A percentile compares a stretch with the other conserved stretches of the same genome.
These are phyloP conservation scores for Dothideomycetes sp. DNA, from an alignment of 2,329 filamentous ascomycete genomes.

Conservation along the genomic window DNA sequence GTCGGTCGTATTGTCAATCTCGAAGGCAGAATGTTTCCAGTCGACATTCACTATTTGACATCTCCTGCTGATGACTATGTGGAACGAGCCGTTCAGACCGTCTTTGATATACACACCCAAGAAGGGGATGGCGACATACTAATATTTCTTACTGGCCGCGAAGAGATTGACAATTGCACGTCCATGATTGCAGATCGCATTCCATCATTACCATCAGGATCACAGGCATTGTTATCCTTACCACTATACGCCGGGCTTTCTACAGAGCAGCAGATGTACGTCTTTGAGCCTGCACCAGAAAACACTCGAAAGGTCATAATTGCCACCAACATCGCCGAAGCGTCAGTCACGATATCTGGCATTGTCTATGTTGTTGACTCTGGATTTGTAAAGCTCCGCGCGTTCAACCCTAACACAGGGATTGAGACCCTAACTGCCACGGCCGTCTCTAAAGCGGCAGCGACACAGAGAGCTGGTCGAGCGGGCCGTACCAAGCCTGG, in stretches of 20 bases:
- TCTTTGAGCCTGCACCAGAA: slow-evolving; percentile 76
- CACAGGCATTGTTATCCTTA: slow-evolving; percentile 56
- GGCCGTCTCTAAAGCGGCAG: slow-evolving; percentile 80
- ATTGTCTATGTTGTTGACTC: slow-evolving; percentile 86
- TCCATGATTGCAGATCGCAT: slow-evolving; percentile 68
- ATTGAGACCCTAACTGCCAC: slow-evolving; percentile 81
- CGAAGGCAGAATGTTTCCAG: slow-evolving; percentile 79
- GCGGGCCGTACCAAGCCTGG: slow-evolving; percentile 82
- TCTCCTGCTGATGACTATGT: slow-evolving; percentile 77
- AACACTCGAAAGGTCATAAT: slow-evolving; percentile 86
- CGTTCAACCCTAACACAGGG: slow-evolving; percentile 73
- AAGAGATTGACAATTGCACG: slow-evolving; percentile 82
- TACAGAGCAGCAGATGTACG: slow-evolving; percentile 87
- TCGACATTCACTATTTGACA: slow-evolving; percentile 75
- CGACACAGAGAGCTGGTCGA: slow-evolving; percentile 81
- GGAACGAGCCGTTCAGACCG: slow-evolving; percentile 69
- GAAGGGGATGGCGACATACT: slow-evolving; percentile 80
- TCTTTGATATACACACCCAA: slow-evolving; percentile 76
- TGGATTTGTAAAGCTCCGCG: slow-evolving; percentile 82
- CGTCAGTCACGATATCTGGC: slow-evolving; percentile 86
- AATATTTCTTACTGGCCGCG: slow-evolving; percentile 82
- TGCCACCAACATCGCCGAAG: slow-evolving; percentile 92
- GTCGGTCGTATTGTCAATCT: slow-evolving; percentile 65
- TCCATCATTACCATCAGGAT: slow-evolving; percentile 50
- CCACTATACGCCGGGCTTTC: slow-evolving; percentile 84